These are phyloP conservation scores for Trichoderma brevicompactum DNA, from an alignment of 2,329 filamentous ascomycete genomes.

Conservation along the genomic window DNA sequence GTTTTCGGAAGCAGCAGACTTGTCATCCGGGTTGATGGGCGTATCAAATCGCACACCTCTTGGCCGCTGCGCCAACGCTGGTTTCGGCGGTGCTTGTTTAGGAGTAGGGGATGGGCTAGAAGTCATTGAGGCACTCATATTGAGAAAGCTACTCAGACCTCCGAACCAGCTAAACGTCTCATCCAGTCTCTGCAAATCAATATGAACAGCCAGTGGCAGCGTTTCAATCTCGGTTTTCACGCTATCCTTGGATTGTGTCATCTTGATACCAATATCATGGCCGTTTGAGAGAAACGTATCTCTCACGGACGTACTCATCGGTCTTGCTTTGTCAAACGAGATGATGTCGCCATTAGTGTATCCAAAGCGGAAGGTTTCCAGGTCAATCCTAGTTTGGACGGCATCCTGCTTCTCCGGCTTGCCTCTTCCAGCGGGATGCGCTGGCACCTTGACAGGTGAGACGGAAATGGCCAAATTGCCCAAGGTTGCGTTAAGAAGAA, in stretches of 20 bases:
- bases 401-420: constrained; percentile 38
- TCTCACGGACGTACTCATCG: constrained; percentile 62
- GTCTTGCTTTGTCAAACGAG: constrained; percentile 62
- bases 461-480: constrained; percentile 47
- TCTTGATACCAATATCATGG: constrained; percentile 60
- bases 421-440: constrained; percentile 27
- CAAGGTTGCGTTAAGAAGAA: constrained; percentile 57
- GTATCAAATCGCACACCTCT: constrained; percentile 64
- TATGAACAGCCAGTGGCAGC: constrained; percentile 72
- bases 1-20: constrained; percentile 53
- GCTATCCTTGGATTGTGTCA: constrained; percentile 50
- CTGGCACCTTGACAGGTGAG: constrained; percentile 33
- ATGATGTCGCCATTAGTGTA: constrained; percentile 66
- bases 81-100: constrained; percentile 41
- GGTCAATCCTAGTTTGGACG: constrained; percentile 46
- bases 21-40: constrained; percentile 54
- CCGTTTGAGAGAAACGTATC: constrained; percentile 62
- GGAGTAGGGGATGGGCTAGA: constrained; percentile 65
- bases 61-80: constrained; percentile 50
- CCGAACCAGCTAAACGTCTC: constrained; percentile 89
- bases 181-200: constrained; percentile 82
- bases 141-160: constrained; percentile 87
- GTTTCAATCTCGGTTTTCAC: constrained; percentile 70
- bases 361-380: constrained; percentile 65
- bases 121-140: constrained; percentile 82